Evolutionary conservation across 176 grass and related monocot species (phyloP).

Genomic region (Zea luxurians): DNA sequence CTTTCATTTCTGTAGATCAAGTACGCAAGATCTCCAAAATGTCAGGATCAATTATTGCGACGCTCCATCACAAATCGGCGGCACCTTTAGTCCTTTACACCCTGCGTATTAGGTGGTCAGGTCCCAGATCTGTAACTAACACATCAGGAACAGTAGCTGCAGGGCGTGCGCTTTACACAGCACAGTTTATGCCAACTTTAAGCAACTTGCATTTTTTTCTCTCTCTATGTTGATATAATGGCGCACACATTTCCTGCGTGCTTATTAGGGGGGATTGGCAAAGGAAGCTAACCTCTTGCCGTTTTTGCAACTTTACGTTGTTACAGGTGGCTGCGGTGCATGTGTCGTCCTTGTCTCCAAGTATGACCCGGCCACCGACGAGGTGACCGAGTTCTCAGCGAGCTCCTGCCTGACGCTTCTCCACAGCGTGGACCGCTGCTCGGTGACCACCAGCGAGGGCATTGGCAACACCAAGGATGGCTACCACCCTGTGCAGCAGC

Average conservation of each 20-base stretch:
- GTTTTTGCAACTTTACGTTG: not conserved
- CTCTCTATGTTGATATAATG: not conserved
- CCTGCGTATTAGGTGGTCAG: not conserved
- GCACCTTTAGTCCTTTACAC: not conserved
- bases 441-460: constrained; percentile 79
- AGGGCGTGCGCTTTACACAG: not conserved
- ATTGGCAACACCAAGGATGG: constrained; percentile 70
- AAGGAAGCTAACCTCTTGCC: too few relatives aligned
- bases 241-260: not conserved
- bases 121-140: not conserved
- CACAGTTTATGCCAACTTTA: not conserved
- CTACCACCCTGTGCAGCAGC: constrained; percentile 71
- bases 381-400: constrained; percentile 59
- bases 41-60: not conserved
- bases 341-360: constrained; percentile 81
- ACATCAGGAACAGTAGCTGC: not conserved
- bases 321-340: constrained; percentile 78
- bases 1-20: not conserved
- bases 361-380: constrained; percentile 49
- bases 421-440: constrained; percentile 55
- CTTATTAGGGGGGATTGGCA: not conserved
- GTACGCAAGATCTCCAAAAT: not conserved
- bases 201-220: not conserved
- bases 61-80: not conserved
- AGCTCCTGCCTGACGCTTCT: constrained; percentile 84